Evolutionary conservation across 139 green algal species (phyloP), one percentile per base, ranked within the genome.

Genomic region (Chlorella sp.): DNA sequence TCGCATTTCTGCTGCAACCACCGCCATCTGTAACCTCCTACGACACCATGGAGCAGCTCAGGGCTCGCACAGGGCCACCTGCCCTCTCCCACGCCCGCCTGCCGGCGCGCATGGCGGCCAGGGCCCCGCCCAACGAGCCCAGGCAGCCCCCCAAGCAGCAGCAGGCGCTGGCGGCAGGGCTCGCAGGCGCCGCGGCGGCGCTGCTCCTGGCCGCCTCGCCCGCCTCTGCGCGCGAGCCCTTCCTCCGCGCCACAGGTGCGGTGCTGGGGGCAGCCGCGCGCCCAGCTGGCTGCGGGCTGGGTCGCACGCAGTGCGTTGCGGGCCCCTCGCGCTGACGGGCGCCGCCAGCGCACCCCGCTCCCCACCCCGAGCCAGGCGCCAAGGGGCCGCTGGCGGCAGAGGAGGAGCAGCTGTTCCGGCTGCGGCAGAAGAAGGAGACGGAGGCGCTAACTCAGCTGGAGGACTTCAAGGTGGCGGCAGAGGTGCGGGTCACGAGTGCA

Each of bases 371-470:
- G 33, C 80, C 80, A 79, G 88, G 88, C 40, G 89, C 82, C 5
- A 80, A 76, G 36, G 92, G 92, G 5, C 68, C 85, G 5, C 80
- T 97, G 31, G 90, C 83, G 4, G 83, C 93, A 8, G 88, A 97
- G 76, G 93, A 97, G 81, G 82, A 86, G 71, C 59, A 68, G 27
- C 84, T 95, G 40, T 85, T 89, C 33, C 50, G 76, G 2, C 82
- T 96, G 29, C 80, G 91, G 6, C 50, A 89, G 38, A 78, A 93
- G 61, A 82, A 84, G 42, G 93, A 97, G 84, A 53, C 74, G 0
- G 77, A 90, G 45, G 91, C 83, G 8, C 55, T 77, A 38, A 21
- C 71, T 25, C 64, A 82, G 56, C 64, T 86, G 56, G n/a, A 76
- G 43, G 69, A 55, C 38, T 23, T 29, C 11, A 23, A 38, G 8